Conservation (phyloP, 352 stramenopile genomes). For the Globisporangium carolinianum region DNA sequence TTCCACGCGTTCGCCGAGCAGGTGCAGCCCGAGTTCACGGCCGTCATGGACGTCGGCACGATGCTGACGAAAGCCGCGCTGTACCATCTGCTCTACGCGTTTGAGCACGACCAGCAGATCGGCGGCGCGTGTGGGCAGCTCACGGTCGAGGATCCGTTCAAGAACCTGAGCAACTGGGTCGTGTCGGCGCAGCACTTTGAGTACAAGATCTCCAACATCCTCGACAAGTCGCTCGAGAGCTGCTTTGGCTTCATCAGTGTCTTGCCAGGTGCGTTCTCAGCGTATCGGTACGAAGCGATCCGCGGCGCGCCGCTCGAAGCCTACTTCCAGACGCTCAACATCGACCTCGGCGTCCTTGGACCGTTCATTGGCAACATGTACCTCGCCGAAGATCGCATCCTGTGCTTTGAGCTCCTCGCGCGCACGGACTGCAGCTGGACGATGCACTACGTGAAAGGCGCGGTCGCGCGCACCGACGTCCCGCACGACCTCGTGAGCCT, state of each 20-base stretch:
- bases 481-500: conserved; percentile 76
- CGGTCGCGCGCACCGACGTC: conserved; percentile 77
- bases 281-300: conserved; percentile 81
- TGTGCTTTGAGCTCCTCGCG: conserved; percentile 83
- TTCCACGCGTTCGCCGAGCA: conserved; percentile 80
- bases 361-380: conserved; percentile 88
- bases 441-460: conserved; percentile 85
- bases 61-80: conserved; percentile 75
- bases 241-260: conserved; percentile 88
- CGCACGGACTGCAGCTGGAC: conserved; percentile 81
- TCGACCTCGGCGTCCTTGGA: conserved; percentile 68
- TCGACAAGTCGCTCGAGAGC: conserved; percentile 82
- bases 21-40: conserved; percentile 76
- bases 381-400: conserved; percentile 79
- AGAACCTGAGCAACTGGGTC: conserved; percentile 84
- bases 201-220: conserved; percentile 88
- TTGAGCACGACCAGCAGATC: conserved; percentile 76
- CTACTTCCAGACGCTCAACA: conserved; percentile 84
- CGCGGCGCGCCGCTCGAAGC: conserved; percentile 64
- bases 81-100: conserved; percentile 71
- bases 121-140: conserved; percentile 78
- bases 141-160: conserved; percentile 74
- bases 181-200: conserved; percentile 84
- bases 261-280: conserved; percentile 76
- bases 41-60: conserved; percentile 81